phyloP scores from a whole-genome alignment of 768 basidiomycete genomes.

The Trametes punicea region DNA sequence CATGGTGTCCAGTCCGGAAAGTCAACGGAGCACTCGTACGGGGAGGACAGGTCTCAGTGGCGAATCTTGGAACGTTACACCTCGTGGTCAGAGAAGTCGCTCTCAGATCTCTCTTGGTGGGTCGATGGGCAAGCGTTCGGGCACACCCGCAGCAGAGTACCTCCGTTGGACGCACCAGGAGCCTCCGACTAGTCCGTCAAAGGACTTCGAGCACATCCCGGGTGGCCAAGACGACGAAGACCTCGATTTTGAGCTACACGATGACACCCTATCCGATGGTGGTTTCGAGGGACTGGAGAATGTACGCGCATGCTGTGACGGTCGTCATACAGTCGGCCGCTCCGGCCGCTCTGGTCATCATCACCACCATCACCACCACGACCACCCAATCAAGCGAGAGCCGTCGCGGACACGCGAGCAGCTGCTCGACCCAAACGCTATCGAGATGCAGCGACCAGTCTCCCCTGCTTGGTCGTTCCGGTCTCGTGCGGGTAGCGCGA shows the following conservation, averaged over 20 bases:
- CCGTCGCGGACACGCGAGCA: slow-evolving; percentile 42
- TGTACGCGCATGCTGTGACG: slow-evolving; percentile 89
- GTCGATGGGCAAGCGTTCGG: slow-evolving; percentile 79
- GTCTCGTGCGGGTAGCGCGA: slow-evolving; percentile 70
- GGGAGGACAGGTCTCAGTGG: slow-evolving; percentile 42
- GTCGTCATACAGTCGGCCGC: slow-evolving; percentile 79
- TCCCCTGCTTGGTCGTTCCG: slow-evolving; percentile 88
- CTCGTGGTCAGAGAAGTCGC: slow-evolving; percentile 71
- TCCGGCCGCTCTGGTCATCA: slow-evolving; percentile 53
- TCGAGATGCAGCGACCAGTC: slow-evolving; percentile 54
- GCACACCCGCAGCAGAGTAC: slow-evolving; percentile 91
- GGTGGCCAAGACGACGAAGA: slow-evolving; percentile 53
- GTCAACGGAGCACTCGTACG: slow-evolving; percentile 68
- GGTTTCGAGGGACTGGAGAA: slow-evolving; percentile 94
- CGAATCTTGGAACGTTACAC: slow-evolving; percentile 72
- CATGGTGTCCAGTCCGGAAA: slow-evolving; percentile 61
- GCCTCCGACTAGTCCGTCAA: slow-evolving; percentile 71
- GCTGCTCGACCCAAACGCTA: slow-evolving; percentile 48
- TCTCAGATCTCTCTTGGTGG: slow-evolving; percentile 74
- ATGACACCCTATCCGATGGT: slow-evolving; percentile 65
- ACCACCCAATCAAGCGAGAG: slow-evolving; percentile 29
- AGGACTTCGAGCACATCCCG: slow-evolving; percentile 42
- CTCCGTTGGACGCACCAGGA: slow-evolving; percentile 76
- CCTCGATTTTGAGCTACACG: slow-evolving; percentile 82
- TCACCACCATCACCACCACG: slow-evolving; percentile 51